Evolutionary conservation across 2,329 filamentous ascomycete genomes (phyloP).

Genomic region (Chaetomium sp.): DNA sequence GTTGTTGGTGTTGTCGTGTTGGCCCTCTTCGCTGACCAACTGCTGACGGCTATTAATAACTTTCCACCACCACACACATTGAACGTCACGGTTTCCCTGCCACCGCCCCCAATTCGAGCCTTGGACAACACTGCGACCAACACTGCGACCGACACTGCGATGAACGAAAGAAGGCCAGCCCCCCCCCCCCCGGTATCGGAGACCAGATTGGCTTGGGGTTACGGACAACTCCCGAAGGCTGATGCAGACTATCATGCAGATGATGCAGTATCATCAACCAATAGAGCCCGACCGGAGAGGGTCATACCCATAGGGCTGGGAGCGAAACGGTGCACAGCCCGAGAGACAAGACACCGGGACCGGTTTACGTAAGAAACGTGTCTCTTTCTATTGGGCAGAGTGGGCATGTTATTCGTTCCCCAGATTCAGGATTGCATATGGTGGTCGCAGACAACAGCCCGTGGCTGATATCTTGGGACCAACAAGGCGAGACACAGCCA

Average conservation of each 20-base stretch:
- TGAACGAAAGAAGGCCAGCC: too few species aligned
- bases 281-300: not conserved
- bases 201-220: not conserved
- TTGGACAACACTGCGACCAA: not conserved
- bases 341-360: not conserved
- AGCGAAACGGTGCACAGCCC: constrained; percentile 1
- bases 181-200: not conserved
- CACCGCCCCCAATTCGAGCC: not conserved
- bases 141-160: not conserved
- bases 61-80: not conserved
- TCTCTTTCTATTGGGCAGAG: not conserved
- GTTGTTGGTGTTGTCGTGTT: too few species aligned
- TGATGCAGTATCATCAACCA: not conserved
- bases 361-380: constrained; percentile 13
- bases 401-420: not conserved
- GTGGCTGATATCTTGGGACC: constrained; percentile 7
- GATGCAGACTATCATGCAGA: too few species aligned
- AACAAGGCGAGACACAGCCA: not conserved
- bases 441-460: not conserved
- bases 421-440: not conserved
- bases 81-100: not conserved
- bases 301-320: constrained; percentile 1
- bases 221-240: not conserved
- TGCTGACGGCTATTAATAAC: constrained; percentile 7
- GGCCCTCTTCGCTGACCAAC: not conserved